phyloP scores from a whole-genome alignment of 805 yeast species.

The Metschnikowia bowlesiae region DNA sequence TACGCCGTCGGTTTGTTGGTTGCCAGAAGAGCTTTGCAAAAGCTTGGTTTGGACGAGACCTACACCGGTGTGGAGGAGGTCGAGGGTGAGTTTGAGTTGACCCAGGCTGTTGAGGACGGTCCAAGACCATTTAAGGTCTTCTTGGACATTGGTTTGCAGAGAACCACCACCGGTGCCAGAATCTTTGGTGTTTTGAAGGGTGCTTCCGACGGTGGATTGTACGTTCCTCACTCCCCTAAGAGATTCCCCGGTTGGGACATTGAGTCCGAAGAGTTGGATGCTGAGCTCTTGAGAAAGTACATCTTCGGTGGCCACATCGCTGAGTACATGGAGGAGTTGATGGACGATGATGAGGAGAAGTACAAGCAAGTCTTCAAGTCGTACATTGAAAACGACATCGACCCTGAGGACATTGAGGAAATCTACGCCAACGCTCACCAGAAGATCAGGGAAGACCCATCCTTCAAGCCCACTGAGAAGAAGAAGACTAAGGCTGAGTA shows the following conservation, averaged over 20 bases:
- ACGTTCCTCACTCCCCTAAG: slow-evolving; percentile 98
- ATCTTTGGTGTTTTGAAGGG: slow-evolving; percentile 99
- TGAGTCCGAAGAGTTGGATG: slow-evolving; percentile 96
- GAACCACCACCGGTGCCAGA: slow-evolving; percentile 99
- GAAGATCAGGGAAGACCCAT: slow-evolving; percentile 93
- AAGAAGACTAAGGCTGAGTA: slow-evolving; percentile 96
- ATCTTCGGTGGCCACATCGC: slow-evolving; percentile 99
- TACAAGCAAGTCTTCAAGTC: slow-evolving; percentile 93
- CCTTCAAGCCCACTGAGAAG: slow-evolving; percentile 82
- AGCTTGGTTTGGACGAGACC: slow-evolving; percentile 97
- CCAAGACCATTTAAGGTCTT: slow-evolving; percentile 99
- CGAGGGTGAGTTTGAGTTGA: slow-evolving; percentile 97
- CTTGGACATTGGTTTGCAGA: slow-evolving; percentile 98
- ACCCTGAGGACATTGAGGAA: slow-evolving; percentile 96
- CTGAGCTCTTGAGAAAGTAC: slow-evolving; percentile 96
- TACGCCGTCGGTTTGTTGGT: slow-evolving; percentile 97
- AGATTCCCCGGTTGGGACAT: slow-evolving; percentile 99
- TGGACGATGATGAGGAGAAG: slow-evolving; percentile 99
- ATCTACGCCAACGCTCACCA: slow-evolving; percentile 92
- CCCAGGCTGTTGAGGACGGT: slow-evolving; percentile 98
- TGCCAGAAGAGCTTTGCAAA: slow-evolving; percentile 98
- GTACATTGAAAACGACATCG: slow-evolving; percentile 94
- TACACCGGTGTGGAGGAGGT: slow-evolving; percentile 98
- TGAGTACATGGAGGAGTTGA: slow-evolving; percentile 99
- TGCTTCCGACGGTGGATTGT: slow-evolving; percentile 99